Conservation (phyloP, 495 filamentous ascomycete species). For the Neurospora cerealis region DNA sequence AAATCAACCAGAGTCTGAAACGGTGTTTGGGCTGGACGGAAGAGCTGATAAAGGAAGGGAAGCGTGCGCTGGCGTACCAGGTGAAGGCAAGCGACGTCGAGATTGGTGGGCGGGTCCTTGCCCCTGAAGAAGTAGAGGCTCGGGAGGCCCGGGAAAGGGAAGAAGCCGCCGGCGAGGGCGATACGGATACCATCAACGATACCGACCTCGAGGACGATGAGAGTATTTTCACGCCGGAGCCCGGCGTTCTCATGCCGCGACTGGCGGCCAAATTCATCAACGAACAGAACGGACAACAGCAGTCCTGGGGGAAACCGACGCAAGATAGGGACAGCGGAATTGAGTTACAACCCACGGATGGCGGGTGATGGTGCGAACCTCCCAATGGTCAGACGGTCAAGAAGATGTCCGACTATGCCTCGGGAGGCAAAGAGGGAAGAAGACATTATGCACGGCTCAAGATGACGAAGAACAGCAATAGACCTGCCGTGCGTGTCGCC, state of each 20-base stretch:
- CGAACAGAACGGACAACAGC: neutral
- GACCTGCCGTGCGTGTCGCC: neutral
- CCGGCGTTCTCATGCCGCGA: slow-evolving; percentile 5
- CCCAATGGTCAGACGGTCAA: slow-evolving; percentile 1
- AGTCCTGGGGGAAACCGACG: slow-evolving; percentile 23
- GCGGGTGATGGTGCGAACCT: slow-evolving; percentile 12
- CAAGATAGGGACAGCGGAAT: slow-evolving; percentile 48
- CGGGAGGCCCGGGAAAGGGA: slow-evolving; percentile 43
- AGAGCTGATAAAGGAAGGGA: slow-evolving; percentile 77
- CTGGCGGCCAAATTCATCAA: slow-evolving; percentile 1
- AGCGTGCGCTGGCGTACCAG: slow-evolving; percentile 72
- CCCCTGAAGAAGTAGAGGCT: slow-evolving; percentile 30
- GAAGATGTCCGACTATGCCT: neutral
- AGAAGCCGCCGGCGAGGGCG: slow-evolving; percentile 35
- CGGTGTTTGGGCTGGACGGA: slow-evolving; percentile 82
- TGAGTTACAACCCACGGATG: slow-evolving; percentile 29
- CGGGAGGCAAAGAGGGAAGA: neutral
- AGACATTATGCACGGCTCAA: neutral
- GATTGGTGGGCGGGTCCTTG: slow-evolving; percentile 70
- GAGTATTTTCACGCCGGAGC: slow-evolving; percentile 15
- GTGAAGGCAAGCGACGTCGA: slow-evolving; percentile 69
- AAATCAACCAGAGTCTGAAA: slow-evolving; percentile 87
- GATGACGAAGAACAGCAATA: neutral
- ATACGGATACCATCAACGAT: slow-evolving; percentile 5
- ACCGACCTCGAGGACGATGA: slow-evolving; percentile 15